Conservation (phyloP, 495 filamentous ascomycete species). For the Penicillium ucsense region DNA sequence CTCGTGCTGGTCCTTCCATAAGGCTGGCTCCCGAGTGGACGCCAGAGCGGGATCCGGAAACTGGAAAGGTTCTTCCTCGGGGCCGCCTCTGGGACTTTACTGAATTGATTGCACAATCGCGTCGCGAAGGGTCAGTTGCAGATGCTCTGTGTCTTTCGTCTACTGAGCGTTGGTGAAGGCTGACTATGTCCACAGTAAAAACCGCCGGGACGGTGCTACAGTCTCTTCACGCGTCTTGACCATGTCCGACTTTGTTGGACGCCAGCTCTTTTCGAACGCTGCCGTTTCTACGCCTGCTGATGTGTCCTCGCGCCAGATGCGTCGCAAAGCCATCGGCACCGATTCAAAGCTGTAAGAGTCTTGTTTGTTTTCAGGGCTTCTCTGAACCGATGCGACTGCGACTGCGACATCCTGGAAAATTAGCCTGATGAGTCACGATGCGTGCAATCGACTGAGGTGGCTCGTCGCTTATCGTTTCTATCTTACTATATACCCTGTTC, state of each 20-base stretch:
- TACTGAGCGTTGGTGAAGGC: not conserved
- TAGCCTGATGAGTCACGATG: too few relatives aligned
- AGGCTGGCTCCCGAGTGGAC: slow-evolving; percentile 70
- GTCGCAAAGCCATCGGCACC: slow-evolving; percentile 27
- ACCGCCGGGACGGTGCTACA: slow-evolving; percentile 81
- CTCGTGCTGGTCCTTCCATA: slow-evolving; percentile 47
- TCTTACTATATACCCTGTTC: too few relatives aligned
- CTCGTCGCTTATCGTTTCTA: too few relatives aligned
- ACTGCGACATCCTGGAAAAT: not conserved
- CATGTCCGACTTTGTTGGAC: slow-evolving; percentile 56
- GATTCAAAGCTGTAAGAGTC: slow-evolving; percentile 25
- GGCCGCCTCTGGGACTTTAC: slow-evolving; percentile 85
- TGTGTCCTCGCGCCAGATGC: slow-evolving; percentile 30
- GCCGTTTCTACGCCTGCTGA: slow-evolving; percentile 19
- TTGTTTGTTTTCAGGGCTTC: not conserved
- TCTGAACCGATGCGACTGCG: not conserved
- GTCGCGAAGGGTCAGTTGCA: slow-evolving; percentile 64
- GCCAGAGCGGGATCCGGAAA: slow-evolving; percentile 51
- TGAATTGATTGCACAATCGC: slow-evolving; percentile 69
- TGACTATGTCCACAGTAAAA: slow-evolving; percentile 47
- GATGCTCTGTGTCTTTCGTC: too few relatives aligned
- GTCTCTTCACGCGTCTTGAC: slow-evolving; percentile 73
- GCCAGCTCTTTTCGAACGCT: slow-evolving; percentile 35
- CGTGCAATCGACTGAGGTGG: too few relatives aligned
- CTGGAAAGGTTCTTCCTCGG: slow-evolving; percentile 51